A percentile compares a stretch with the other conserved stretches of the same genome.
These are phyloP conservation scores for Rachicladosporium sp. DNA, from an alignment of 2,329 filamentous ascomycete genomes.

Conservation along the genomic window DNA sequence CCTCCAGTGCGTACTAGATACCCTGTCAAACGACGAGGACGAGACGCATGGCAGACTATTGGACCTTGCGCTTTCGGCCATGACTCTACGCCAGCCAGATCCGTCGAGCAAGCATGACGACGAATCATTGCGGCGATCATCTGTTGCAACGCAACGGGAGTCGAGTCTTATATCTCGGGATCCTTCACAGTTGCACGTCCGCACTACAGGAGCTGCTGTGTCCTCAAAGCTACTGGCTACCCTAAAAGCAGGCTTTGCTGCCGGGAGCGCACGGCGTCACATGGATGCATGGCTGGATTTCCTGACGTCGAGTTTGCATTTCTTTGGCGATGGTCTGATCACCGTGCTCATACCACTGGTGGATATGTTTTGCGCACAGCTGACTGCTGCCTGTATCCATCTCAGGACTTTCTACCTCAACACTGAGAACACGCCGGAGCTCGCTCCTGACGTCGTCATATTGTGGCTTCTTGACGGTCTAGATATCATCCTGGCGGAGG, in stretches of 20 bases:
- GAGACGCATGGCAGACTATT: too few species aligned
- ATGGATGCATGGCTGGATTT: slow-evolving; percentile 89
- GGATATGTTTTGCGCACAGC: slow-evolving; percentile 73
- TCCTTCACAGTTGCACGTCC: too few species aligned
- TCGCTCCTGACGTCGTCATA: slow-evolving; percentile 16
- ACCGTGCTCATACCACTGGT: slow-evolving; percentile 83
- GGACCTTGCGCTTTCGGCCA: too few species aligned
- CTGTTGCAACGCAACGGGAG: too few species aligned
- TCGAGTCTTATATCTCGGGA: too few species aligned
- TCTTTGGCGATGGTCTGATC: slow-evolving; percentile 77
- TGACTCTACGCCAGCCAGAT: too few species aligned
- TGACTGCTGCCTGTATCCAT: slow-evolving; percentile 33
- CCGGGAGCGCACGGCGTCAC: slow-evolving; percentile 58
- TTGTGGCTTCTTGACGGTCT: slow-evolving; percentile 65
- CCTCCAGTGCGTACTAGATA: too few species aligned
- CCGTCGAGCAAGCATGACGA: too few species aligned
- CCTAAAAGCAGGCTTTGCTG: slow-evolving; percentile 68
- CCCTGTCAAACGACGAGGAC: too few species aligned
- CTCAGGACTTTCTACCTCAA: slow-evolving; percentile 54
- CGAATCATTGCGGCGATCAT: too few species aligned
- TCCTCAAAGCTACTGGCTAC: slow-evolving; percentile 57
- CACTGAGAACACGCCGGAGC: slow-evolving; percentile 39
- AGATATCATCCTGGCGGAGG: slow-evolving; percentile 77
- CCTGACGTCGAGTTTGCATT: slow-evolving; percentile 66
- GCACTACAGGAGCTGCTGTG: too few species aligned